Base-by-base conservation (phyloP, 2,329 filamentous ascomycete genomes). In the Aspergillus aculeatus region DNA sequence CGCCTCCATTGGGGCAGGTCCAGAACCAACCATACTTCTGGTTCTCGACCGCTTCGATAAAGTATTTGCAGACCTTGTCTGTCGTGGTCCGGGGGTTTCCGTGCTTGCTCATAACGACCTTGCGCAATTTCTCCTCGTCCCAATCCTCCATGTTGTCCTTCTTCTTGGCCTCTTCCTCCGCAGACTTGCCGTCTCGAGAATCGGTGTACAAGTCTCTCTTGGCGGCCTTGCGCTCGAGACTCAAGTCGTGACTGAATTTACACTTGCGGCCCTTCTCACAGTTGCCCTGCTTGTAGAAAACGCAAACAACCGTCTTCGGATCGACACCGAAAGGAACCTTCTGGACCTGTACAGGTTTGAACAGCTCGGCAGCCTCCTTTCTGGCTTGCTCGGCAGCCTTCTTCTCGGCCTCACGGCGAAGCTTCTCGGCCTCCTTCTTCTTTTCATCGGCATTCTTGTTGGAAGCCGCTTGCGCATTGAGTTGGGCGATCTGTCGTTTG, bases 21-120 rank as follows among this genome's bases (percentile, higher is more conserved):
- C 95, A 99, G 80, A 99, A 98, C 95, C 95, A 99, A 64, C 95
- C 95, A 71, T 99, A 99, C 79, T 98, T 99, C 71, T 92, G 91
- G 73, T 99, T 95, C 79, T 99, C 95, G 64, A 99, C 95, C 26
- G 95, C 95, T 68, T 93, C 89, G 74, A 98, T 95, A 76, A 99
- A 99, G 82, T 82, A 96, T 79, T 98, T 99, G 91, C 95, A 99
- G 67, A 99, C 95, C 80, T 98, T 99, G 75, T 99, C 95, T 50
- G 95, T 99, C 5, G 90, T 91, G 23, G 93, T 96, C 75, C 89
- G 88, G 62, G 96, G 95, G 78, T 99, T 99, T 55, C 95, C 95
- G 78, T 99, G 96, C 82, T 99, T 99, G 71, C 90, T 96, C 74
- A 96, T 69, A 24, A 99, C 92, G 38, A 99, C 95, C 58, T 89